These are phyloP conservation scores for Fusarium coicis DNA, from an alignment of 2,329 filamentous ascomycete species.

Conservation along the genomic window DNA sequence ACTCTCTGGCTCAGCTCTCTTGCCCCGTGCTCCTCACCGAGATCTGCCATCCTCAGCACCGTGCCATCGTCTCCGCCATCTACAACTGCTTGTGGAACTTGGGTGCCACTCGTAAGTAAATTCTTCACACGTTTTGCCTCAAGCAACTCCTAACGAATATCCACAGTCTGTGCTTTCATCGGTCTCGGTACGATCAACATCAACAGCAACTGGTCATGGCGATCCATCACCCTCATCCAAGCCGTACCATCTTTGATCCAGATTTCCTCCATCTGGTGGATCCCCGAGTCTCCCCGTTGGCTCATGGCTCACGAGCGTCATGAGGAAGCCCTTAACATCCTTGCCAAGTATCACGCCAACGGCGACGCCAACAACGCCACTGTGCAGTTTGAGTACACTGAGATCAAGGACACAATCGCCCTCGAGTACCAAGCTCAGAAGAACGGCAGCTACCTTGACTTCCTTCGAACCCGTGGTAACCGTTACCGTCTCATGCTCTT, in stretches of 20 bases:
- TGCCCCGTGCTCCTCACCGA: conserved; percentile 73
- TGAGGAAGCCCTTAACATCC: conserved; percentile 68
- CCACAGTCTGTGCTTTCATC: conserved; percentile 65
- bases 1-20: conserved; percentile 70
- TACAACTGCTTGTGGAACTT: conserved; percentile 77
- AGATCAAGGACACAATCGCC: conserved; percentile 71
- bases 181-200: conserved; percentile 71
- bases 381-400: conserved; percentile 73
- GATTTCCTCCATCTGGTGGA: conserved; percentile 71
- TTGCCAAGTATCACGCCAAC: conserved; percentile 72
- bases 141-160: not conserved
- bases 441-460: conserved; percentile 67
- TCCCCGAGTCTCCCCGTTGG: conserved; percentile 75
- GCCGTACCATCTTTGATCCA: conserved; percentile 70
- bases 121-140: accelerated
- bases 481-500: conserved; percentile 71
- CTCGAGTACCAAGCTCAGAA: conserved; percentile 52
- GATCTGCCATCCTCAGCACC: conserved; percentile 75
- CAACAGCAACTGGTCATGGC: conserved; percentile 72
- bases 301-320: conserved; percentile 71
- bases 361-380: conserved; percentile 67
- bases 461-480: conserved; percentile 71
- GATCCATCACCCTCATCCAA: conserved; percentile 73
- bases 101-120: conserved; percentile 55
- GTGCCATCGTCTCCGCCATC: conserved; percentile 71